Base-by-base conservation (phyloP, 176 grass and related monocot species). In the Zoysia japonica region DNA sequence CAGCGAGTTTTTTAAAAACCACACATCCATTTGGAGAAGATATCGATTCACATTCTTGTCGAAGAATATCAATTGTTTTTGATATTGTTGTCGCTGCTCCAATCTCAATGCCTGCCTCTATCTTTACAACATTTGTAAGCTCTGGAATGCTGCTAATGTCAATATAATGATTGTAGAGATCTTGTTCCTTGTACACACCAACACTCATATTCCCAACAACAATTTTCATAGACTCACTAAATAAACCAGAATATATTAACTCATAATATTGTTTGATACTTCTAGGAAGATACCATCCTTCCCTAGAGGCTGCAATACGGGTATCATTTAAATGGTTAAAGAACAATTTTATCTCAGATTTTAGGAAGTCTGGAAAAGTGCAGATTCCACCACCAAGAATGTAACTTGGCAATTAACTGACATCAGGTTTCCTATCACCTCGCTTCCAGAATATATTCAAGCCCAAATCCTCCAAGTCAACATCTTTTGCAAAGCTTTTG, bases 391-490 rank as follows among this genome's bases (percentile, higher is more conserved):
- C 79, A 2, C 82, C 79, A 74, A 73, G 67, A n/a, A 65, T 81
- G 72, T 92, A 90, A 62, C 47, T 49, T 43, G 93, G 90, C 57
- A 96, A 62, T 16, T 83, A 78, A 67, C 63, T 74, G 47, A 77
- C 82, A 28, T 77, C 83, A 56, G 87, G 70, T 1, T 88, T 48
- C 44, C 47, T 89, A 53, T 81, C 84, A 0, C 82, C 74, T 88
- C 81, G 84, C 67, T 88, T 92, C 87, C 90, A 92, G 86, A 90
- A 96, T 75, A 81, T 55, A 59, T 96, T 92, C 11, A 96, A 81
- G 13, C 90, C 93, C 47, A 92, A 79, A 86, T 96, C 93, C 62
- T 96, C 89, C 65, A 92, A 75, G 70, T 96, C 93, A 43, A 92
- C 87, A 86, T 90, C 79, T 47, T 75, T 81, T 50, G 93, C 87